These are phyloP conservation scores for Saxispiralis lemnorum DNA, from an alignment of 495 filamentous ascomycete species.

Conservation along the genomic window DNA sequence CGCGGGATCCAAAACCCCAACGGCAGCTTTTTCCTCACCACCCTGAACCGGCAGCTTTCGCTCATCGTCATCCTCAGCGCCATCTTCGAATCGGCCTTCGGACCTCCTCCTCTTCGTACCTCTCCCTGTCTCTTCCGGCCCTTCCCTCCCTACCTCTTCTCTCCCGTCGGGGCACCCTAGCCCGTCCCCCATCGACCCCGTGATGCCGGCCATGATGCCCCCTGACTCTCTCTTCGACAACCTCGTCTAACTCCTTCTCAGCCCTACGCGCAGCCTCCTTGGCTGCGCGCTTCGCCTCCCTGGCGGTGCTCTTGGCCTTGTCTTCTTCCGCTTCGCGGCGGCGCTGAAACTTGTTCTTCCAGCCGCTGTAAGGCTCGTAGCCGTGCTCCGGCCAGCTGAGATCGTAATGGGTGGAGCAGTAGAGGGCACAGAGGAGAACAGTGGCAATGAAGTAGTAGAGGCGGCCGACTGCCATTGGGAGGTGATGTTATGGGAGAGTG, in stretches of 20 bases:
- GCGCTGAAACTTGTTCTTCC: slow-evolving; percentile 4
- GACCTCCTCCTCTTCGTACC: not conserved
- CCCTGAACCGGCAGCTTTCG: not conserved
- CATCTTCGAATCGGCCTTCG: slow-evolving; percentile 1
- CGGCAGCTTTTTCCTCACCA: not conserved
- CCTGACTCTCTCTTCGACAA: too few species aligned
- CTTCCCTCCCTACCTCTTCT: not conserved
- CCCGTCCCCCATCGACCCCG: too few species aligned
- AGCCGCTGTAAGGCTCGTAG: slow-evolving; percentile 2
- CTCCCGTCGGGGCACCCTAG: not conserved
- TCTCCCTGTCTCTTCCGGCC: not conserved
- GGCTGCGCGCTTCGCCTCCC: not conserved
- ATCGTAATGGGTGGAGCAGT: slow-evolving; percentile 8
- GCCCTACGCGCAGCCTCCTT: not conserved
- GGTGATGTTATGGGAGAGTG: not conserved
- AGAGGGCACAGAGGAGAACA: slow-evolving; percentile 4
- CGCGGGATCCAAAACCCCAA: not conserved
- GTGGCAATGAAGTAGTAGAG: slow-evolving; percentile 11
- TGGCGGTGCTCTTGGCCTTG: not conserved
- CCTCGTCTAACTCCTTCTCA: not conserved
- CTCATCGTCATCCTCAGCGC: not conserved
- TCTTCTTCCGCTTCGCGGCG: slow-evolving; percentile 1
- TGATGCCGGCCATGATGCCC: too few species aligned
- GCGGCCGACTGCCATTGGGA: slow-evolving; percentile 8
- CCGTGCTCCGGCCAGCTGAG: slow-evolving; percentile 10